A percentile compares a stretch with the other conserved stretches of the same genome.
Evolutionary conservation across 805 yeast genomes (phyloP).

Genomic region (Candida fluviatilis): DNA sequence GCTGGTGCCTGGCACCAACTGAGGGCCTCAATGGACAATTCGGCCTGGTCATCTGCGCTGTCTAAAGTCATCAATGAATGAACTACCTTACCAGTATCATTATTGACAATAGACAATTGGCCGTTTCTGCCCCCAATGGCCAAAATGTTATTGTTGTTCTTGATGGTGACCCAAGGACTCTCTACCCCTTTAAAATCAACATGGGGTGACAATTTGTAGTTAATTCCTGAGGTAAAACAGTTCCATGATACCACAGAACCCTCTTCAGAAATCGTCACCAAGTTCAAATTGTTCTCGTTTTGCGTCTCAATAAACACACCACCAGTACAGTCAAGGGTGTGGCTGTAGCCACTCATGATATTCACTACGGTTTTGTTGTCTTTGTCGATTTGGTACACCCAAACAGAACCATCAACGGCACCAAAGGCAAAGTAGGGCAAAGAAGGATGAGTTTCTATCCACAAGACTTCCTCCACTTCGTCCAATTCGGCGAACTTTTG

Average conservation of each 20-base stretch:
- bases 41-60: constrained; percentile 41
- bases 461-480: constrained; percentile 86
- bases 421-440: constrained; percentile 87
- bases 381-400: constrained; percentile 79
- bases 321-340: constrained; percentile 72
- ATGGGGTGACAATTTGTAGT: constrained; percentile 59
- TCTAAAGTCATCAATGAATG: constrained; percentile 64
- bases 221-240: constrained; percentile 68
- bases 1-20: constrained; percentile 66
- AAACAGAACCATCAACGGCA: constrained; percentile 86
- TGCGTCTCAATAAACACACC: constrained; percentile 63
- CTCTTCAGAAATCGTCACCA: constrained; percentile 80
- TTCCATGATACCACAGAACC: constrained; percentile 88
- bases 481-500: constrained; percentile 61
- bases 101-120: constrained; percentile 70
- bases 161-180: constrained; percentile 86
- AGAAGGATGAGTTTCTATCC: constrained; percentile 78
- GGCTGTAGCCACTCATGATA: constrained; percentile 76
- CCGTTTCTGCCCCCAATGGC: constrained; percentile 92
- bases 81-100: constrained; percentile 67
- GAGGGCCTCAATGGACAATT: constrained; percentile 53
- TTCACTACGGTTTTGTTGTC: constrained; percentile 47
- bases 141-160: constrained; percentile 48
- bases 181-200: constrained; percentile 66
- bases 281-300: constrained; percentile 54